These are phyloP conservation scores for Plicaturopsis crispa DNA, from an alignment of 768 basidiomycete species.

Conservation along the genomic window DNA sequence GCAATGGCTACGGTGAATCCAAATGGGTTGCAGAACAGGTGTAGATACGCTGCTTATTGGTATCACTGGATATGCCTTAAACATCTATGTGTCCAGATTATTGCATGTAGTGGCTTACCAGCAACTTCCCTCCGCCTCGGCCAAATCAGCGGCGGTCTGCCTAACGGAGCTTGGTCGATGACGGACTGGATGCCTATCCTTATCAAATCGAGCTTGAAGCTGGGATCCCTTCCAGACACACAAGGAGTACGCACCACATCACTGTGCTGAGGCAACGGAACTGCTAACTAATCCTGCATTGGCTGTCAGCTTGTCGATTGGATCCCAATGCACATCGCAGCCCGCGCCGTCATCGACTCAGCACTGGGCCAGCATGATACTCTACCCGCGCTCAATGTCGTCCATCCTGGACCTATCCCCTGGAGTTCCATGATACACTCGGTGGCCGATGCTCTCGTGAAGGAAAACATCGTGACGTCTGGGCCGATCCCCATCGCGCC, in stretches of 20 bases:
- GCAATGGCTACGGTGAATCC: conserved; percentile 36
- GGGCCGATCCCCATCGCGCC: conserved; percentile 22
- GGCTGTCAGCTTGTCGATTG: conserved; percentile 27
- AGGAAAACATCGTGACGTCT: conserved; percentile 2
- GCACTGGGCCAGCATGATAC: conserved; percentile 12
- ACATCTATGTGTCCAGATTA: conserved; percentile 17
- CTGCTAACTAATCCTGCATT: background rate
- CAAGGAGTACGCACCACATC: conserved; percentile 21
- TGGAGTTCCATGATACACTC: conserved; percentile 23
- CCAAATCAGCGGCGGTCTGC: conserved; percentile 33
- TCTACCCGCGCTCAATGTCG: conserved; percentile 24
- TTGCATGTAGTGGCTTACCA: conserved; percentile 28
- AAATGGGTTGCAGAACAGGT: conserved; percentile 37
- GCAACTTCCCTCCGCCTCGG: conserved; percentile 34
- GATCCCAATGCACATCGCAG: conserved; percentile 33
- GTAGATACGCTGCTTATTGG: background rate
- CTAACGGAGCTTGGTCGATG: conserved; percentile 33
- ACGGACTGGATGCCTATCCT: conserved; percentile 41
- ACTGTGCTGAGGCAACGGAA: background rate
- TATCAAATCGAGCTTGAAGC: conserved; percentile 23
- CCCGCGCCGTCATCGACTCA: conserved; percentile 22
- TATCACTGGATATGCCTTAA: background rate
- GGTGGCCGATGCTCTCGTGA: conserved; percentile 14
- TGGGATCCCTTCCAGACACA: conserved; percentile 21
- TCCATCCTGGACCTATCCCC: conserved; percentile 26